These are phyloP conservation scores for Pythium guiyangense DNA, from an alignment of 352 stramenopile genomes.

Conservation along the genomic window DNA sequence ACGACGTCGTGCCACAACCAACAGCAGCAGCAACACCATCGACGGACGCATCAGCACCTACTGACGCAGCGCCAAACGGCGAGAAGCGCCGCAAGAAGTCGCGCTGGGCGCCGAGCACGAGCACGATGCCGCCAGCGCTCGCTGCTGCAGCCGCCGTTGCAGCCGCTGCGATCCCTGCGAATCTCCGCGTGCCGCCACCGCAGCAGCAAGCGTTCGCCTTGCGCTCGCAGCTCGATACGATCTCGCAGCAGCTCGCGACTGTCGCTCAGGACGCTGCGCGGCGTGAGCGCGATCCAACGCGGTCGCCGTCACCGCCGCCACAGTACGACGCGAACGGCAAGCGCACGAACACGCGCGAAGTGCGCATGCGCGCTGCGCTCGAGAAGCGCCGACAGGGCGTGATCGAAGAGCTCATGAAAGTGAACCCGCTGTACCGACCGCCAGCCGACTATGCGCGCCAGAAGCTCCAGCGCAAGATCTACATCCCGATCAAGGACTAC, in stretches of 20 bases:
- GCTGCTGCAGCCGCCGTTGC: constrained; percentile 9
- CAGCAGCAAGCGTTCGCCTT: constrained; percentile 74
- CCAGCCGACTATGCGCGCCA: constrained; percentile 87
- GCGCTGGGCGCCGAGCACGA: constrained; percentile 52
- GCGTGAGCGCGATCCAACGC: constrained; percentile 84
- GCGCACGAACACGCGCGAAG: constrained; percentile 95
- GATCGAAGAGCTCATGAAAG: constrained; percentile 95
- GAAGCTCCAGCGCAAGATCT: constrained; percentile 95
- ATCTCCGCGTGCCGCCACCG: constrained; percentile 39
- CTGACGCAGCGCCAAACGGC: constrained; percentile 14
- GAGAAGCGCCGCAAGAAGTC: constrained; percentile 79
- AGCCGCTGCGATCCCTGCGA: constrained; percentile 17
- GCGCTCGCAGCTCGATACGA: constrained; percentile 63
- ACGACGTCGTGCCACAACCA: constrained; percentile 30
- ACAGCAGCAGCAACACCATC: constrained; percentile 7
- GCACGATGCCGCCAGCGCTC: constrained; percentile 22
- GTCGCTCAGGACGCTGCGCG: constrained; percentile 76
- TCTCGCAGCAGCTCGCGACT: constrained; percentile 71
- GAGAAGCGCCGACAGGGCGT: constrained; percentile 89
- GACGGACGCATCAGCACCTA: neutral
- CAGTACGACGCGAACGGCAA: constrained; percentile 97
- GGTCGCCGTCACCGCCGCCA: constrained; percentile 89
- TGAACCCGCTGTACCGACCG: constrained; percentile 90
- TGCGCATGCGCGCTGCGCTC: constrained; percentile 91
- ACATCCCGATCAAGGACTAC: constrained; percentile 97